Conservation (phyloP, 768 basidiomycete genomes). For the Leccinellum luteum region DNA sequence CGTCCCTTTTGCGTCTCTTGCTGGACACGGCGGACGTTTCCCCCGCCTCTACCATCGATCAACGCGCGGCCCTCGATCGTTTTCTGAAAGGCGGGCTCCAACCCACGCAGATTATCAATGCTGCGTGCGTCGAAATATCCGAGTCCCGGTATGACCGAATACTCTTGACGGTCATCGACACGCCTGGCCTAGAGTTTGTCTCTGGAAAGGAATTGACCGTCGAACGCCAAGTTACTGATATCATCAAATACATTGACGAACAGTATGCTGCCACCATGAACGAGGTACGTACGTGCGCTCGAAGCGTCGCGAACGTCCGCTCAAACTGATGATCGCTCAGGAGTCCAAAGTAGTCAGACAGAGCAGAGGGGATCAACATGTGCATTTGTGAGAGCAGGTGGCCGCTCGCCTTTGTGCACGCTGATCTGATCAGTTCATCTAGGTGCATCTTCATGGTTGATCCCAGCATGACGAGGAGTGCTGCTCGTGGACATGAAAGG, state of each 20-base stretch:
- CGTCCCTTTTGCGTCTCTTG: slow-evolving; percentile 67
- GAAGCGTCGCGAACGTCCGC: not conserved
- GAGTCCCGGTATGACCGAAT: slow-evolving; percentile 82
- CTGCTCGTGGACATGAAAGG: slow-evolving; percentile 48
- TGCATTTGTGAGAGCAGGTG: slow-evolving; percentile 66
- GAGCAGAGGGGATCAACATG: slow-evolving; percentile 86
- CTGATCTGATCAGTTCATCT: slow-evolving; percentile 14
- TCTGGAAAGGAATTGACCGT: slow-evolving; percentile 72
- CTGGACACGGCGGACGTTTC: slow-evolving; percentile 85
- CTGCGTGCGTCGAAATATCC: slow-evolving; percentile 76
- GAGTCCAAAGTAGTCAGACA: slow-evolving; percentile 87
- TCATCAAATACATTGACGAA: slow-evolving; percentile 77
- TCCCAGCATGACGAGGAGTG: slow-evolving; percentile 60
- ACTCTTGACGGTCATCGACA: slow-evolving; percentile 78
- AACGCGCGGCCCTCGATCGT: slow-evolving; percentile 58
- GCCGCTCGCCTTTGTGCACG: not conserved
- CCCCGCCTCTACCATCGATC: slow-evolving; percentile 71
- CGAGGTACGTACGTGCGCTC: slow-evolving; percentile 49
- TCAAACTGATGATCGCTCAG: slow-evolving; percentile 35
- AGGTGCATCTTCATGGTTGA: slow-evolving; percentile 88
- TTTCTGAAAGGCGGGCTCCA: slow-evolving; percentile 64
- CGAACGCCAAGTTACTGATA: slow-evolving; percentile 70
- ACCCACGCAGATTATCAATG: slow-evolving; percentile 60
- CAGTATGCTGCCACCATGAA: slow-evolving; percentile 86
- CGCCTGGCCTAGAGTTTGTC: slow-evolving; percentile 77